A percentile compares a stretch with the other conserved stretches of the same genome.
phyloP scores from a whole-genome alignment of 129 eudicot genomes.

The Flaveria linearis region DNA sequence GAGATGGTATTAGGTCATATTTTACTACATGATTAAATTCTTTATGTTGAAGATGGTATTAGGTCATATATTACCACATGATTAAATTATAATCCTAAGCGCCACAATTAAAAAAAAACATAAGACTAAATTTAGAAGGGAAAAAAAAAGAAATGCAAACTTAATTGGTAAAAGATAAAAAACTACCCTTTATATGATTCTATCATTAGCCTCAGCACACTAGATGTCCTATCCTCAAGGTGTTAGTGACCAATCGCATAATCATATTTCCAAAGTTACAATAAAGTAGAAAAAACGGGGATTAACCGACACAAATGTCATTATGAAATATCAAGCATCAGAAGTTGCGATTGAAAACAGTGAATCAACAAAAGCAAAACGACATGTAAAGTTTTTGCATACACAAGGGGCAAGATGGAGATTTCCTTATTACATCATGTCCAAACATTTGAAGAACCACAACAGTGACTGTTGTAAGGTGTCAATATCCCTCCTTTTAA shows the following conservation, averaged over 20 bases:
- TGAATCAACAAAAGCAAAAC: background rate
- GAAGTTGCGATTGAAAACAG: slow-evolving; percentile 2
- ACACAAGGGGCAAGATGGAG: slow-evolving; percentile 18
- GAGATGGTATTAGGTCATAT: too few species aligned
- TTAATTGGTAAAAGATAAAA: too few species aligned
- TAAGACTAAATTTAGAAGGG: too few species aligned
- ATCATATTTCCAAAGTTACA: background rate
- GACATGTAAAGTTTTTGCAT: slow-evolving; percentile 26
- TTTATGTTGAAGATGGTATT: too few species aligned
- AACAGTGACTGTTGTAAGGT: background rate
- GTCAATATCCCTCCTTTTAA: slow-evolving; percentile 32
- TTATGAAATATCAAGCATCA: background rate
- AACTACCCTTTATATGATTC: background rate
- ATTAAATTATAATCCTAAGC: too few species aligned
- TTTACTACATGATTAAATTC: too few species aligned
- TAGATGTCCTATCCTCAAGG: background rate
- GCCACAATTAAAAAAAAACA: too few species aligned
- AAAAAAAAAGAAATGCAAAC: too few species aligned
- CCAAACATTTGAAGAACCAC: slow-evolving; percentile 3
- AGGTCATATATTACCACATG: too few species aligned
- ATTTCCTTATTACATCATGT: slow-evolving; percentile 28
- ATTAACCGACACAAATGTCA: background rate
- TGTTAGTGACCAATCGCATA: background rate
- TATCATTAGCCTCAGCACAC: background rate
- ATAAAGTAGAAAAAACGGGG: background rate